Evolutionary conservation across 805 yeast genomes (phyloP), one percentile per base, ranked within the genome.

Genomic region (Candida insectorum): DNA sequence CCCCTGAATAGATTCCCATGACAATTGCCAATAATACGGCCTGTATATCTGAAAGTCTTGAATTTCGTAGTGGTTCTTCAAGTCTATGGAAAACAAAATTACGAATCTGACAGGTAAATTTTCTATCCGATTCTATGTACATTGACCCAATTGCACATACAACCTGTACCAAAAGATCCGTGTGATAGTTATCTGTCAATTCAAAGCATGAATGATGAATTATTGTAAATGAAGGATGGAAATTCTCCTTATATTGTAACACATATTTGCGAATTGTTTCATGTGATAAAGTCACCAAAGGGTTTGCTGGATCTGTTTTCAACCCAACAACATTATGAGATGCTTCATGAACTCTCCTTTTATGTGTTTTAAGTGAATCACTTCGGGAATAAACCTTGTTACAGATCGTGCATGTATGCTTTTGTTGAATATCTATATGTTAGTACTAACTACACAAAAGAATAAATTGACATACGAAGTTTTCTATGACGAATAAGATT

Each of bases 401-500:
- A 17, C 28, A 26, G 6, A 13, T 15, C n/a, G 28, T 16, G 15
- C 28, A 26, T 6, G 18, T 15, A 15, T 26, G 15, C 15, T 26
- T 26, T 15, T 26, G 28, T 7, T 26, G 17, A 6, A 15, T 6
- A n/a, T 26, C 28, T 26, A 11, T 24, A 8, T 24, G 13, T 11
- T 10, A 24, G n/a, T 12, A 12, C 8, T 24, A 6, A 24, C 8
- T 12, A 8, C 7, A 24, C n/a, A 24, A n/a, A n/a, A n/a, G n/a
- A n/a, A n/a, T n/a, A n/a, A n/a, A n/a, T n/a, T n/a, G 12, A 26
- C 28, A 14, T 26, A 26, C 28, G 28, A 12, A 26, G 28, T 26
- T 26, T 26, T 6, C 16, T 12, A n/a, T 26, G 28, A 6, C 28
- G 16, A 16, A 14, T 26, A 7, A 26, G 28, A 14, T 26, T 26